A percentile compares a stretch with the other conserved stretches of the same genome.
These are phyloP conservation scores for Fusarium sp. DNA, from an alignment of 2,329 filamentous ascomycete genomes.

Conservation along the genomic window DNA sequence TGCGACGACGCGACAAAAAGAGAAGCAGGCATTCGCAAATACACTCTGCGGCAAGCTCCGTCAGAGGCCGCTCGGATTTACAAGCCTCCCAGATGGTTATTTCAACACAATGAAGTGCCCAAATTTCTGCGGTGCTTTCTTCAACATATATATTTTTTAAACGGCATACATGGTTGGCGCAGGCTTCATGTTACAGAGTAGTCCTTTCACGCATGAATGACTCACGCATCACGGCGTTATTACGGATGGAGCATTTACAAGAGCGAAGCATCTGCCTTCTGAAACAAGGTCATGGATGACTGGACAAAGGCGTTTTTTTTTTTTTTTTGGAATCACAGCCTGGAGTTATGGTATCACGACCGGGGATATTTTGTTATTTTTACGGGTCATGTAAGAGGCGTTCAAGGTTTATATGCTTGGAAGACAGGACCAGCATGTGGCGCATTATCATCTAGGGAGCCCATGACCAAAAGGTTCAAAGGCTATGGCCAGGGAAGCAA, in stretches of 20 bases:
- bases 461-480: neutral
- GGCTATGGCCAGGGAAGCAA: neutral
- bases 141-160: neutral
- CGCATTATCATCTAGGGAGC: conserved; percentile 2
- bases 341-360: conserved; percentile 19
- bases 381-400: conserved; percentile 6
- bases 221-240: conserved; percentile 31
- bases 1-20: conserved; percentile 41
- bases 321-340: neutral
- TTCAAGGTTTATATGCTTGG: conserved; percentile 22
- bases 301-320: conserved; percentile 16
- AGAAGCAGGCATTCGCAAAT: conserved; percentile 11
- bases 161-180: conserved; percentile 4
- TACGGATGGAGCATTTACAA: conserved; percentile 30
- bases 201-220: neutral
- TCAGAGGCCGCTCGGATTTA: neutral
- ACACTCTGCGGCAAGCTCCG: conserved; percentile 3
- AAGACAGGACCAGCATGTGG: conserved; percentile 30
- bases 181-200: conserved; percentile 6
- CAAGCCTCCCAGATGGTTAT: neutral
- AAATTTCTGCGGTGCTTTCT: neutral
- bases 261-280: conserved; percentile 29
- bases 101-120: neutral
- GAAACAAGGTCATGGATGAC: conserved; percentile 4
- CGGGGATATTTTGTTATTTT: conserved; percentile 2